Conservation (phyloP, 2,329 filamentous ascomycete species). For the Aspergillus viridinutans region DNA sequence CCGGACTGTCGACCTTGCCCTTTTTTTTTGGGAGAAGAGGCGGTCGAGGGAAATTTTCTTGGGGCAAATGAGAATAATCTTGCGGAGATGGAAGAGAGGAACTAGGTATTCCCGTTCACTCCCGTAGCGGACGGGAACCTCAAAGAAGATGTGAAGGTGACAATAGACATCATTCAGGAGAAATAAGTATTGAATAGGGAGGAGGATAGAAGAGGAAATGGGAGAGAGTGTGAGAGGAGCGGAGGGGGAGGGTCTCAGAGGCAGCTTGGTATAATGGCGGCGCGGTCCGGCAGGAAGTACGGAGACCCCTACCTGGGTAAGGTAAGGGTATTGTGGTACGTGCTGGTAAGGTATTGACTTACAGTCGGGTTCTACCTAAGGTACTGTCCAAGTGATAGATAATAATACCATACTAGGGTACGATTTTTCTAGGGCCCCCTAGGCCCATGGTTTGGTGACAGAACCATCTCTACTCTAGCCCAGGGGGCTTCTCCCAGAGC, state of each 20-base stretch:
- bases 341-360: not conserved
- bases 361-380: not conserved
- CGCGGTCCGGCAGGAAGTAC: conserved; percentile 25
- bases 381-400: no score
- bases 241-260: conserved; percentile 12
- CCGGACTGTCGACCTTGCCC: conserved; percentile 10
- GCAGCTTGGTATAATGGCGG: conserved; percentile 25
- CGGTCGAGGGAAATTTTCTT: conserved; percentile 30
- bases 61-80: conserved; percentile 13
- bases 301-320: not conserved
- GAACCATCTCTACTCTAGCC: not conserved
- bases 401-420: not conserved
- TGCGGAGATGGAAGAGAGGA: conserved; percentile 12
- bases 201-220: conserved; percentile 12
- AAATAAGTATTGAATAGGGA: conserved; percentile 18
- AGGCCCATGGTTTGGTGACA: not conserved
- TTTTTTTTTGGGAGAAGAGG: conserved; percentile 13
- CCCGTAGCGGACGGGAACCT: conserved; percentile 42
- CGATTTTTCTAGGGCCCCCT: not conserved
- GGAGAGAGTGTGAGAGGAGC: conserved; percentile 13
- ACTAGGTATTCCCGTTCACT: conserved; percentile 43
- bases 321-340: not conserved
- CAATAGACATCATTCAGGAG: conserved; percentile 35
- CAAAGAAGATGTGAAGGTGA: conserved; percentile 25
- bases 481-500: not conserved